A percentile compares a stretch with the other conserved stretches of the same genome.
These are phyloP conservation scores for Aspergillus novoparasiticus DNA, from an alignment of 2,329 filamentous ascomycete genomes.

Conservation along the genomic window DNA sequence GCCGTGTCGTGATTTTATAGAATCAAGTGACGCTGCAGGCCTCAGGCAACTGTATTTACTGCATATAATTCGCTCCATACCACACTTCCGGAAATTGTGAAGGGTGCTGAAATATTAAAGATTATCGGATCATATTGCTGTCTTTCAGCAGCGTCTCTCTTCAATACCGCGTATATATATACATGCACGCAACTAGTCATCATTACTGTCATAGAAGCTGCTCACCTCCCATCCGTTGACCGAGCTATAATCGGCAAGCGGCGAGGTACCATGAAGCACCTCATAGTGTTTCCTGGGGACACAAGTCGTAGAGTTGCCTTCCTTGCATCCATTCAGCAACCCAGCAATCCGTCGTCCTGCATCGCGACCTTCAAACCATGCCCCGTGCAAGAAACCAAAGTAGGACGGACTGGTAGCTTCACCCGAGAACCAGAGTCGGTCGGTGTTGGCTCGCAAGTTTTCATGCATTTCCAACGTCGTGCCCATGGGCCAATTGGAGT, in stretches of 20 bases:
- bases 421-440: conserved; percentile 65
- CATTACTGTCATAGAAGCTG: conserved; percentile 30
- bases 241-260: conserved; percentile 27
- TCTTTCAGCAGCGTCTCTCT: background rate
- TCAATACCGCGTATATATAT: background rate
- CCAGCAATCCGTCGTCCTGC: conserved; percentile 42
- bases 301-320: conserved; percentile 18
- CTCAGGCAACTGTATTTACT: background rate
- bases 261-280: conserved; percentile 28
- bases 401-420: conserved; percentile 65
- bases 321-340: conserved; percentile 25
- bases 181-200: conserved; percentile 2
- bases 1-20: background rate
- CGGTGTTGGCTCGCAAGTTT: conserved; percentile 67
- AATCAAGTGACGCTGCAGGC: background rate
- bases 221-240: conserved; percentile 32
- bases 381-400: conserved; percentile 67
- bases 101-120: background rate
- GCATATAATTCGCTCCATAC: background rate
- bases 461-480: conserved; percentile 67
- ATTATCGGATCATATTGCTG: background rate
- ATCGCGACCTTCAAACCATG: conserved; percentile 59
- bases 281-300: conserved; percentile 26
- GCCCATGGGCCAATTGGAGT: conserved; percentile 68
- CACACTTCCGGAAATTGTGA: background rate